A percentile compares a stretch with the other conserved stretches of the same genome.
phyloP scores from a whole-genome alignment of 148 eudicot species.

The Suaeda aralocaspica region DNA sequence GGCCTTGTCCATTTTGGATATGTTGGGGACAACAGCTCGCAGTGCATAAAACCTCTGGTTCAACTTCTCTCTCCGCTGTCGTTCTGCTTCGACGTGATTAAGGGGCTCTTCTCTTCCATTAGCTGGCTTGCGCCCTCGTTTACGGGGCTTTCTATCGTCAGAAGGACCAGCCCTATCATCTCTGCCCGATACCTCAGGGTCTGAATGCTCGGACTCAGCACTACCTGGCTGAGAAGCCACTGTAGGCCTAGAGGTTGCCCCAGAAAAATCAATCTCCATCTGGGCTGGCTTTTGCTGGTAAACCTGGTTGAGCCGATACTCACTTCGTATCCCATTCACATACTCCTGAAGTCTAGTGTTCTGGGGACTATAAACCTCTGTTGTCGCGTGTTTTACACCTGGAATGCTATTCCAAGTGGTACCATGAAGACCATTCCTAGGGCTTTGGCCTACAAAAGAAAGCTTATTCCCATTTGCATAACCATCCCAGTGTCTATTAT shows the following conservation, averaged over 20 bases:
- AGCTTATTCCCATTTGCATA: slow-evolving; percentile 38
- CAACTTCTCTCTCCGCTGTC: slow-evolving; percentile 81
- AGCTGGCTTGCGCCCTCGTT: slow-evolving; percentile 44
- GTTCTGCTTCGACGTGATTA: slow-evolving; percentile 92
- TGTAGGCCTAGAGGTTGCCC: slow-evolving; percentile 49
- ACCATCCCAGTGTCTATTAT: slow-evolving; percentile 29
- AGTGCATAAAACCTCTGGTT: slow-evolving; percentile 87
- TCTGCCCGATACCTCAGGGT: slow-evolving; percentile 49
- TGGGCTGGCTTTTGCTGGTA: slow-evolving; percentile 45
- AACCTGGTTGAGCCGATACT: slow-evolving; percentile 36
- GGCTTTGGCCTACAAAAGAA: slow-evolving; percentile 32
- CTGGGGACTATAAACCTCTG: slow-evolving; percentile 43
- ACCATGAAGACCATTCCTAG: slow-evolving; percentile 39
- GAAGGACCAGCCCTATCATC: slow-evolving; percentile 36
- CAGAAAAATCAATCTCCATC: slow-evolving; percentile 74
- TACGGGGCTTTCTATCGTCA: slow-evolving; percentile 38
- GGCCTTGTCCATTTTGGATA: slow-evolving; percentile 95
- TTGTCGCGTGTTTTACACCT: slow-evolving; percentile 29
- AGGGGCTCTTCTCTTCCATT: slow-evolving; percentile 48
- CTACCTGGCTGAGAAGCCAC: slow-evolving; percentile 32
- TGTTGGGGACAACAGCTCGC: slow-evolving; percentile 85
- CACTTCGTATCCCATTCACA: slow-evolving; percentile 49
- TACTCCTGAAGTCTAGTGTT: slow-evolving; percentile 32
- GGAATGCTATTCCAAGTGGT: slow-evolving; percentile 42
- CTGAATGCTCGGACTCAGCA: slow-evolving; percentile 60